Evolutionary conservation across 2,329 filamentous ascomycete species (phyloP).

Genomic region (Ophioceras dolichostomum): DNA sequence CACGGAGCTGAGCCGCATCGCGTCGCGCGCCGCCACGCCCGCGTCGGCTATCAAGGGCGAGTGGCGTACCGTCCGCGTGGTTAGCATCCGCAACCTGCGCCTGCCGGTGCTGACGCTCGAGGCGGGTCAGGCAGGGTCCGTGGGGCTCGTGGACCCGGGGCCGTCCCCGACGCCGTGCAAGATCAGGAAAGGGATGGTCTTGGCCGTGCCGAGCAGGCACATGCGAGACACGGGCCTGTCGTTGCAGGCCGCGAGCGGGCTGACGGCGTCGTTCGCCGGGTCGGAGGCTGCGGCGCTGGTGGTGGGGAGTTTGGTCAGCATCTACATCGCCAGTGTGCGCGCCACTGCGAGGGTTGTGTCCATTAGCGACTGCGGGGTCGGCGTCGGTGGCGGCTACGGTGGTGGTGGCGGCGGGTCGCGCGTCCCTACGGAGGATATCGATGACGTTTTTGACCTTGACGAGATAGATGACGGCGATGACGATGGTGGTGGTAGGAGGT

Average conservation of each 20-base stretch:
- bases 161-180: slow-evolving; percentile 17
- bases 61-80: slow-evolving; percentile 72
- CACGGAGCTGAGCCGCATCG: slow-evolving; percentile 37
- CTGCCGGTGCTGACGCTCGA: slow-evolving; percentile 67
- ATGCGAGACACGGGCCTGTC: slow-evolving; percentile 43
- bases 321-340: slow-evolving; percentile 80
- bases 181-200: slow-evolving; percentile 71
- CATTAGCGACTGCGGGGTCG: slow-evolving; percentile 27
- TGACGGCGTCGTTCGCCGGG: slow-evolving; percentile 56
- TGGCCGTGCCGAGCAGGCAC: slow-evolving; percentile 50
- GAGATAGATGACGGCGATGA: slow-evolving; percentile 28
- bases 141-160: slow-evolving; percentile 53
- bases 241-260: slow-evolving; percentile 53
- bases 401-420: slow-evolving; percentile 10
- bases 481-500: slow-evolving; percentile 11
- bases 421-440: slow-evolving; percentile 25
- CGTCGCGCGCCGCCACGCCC: slow-evolving; percentile 38
- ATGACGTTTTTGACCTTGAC: slow-evolving; percentile 47
- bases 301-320: slow-evolving; percentile 59
- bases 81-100: slow-evolving; percentile 79
- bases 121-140: slow-evolving; percentile 76
- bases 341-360: slow-evolving; percentile 64
- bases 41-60: slow-evolving; percentile 45
- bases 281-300: slow-evolving; percentile 52
- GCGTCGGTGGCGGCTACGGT: too few species aligned